Evolutionary conservation across 2,329 filamentous ascomycete species (phyloP).

Genomic region (Penicillium sp.): DNA sequence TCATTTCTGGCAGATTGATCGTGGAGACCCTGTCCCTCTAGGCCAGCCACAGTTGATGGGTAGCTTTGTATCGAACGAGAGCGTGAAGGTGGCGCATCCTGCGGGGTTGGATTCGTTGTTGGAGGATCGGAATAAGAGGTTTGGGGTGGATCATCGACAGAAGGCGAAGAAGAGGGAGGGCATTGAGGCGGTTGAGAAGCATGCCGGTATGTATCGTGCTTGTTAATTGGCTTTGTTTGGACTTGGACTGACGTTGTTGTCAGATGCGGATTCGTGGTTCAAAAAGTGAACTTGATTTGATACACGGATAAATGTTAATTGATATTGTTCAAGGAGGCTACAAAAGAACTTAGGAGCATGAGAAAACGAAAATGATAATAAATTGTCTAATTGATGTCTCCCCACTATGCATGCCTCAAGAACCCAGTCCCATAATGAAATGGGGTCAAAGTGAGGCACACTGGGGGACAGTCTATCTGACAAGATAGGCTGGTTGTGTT

Average conservation of each 20-base stretch:
- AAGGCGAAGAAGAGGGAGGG: conserved; percentile 56
- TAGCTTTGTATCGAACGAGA: conserved; percentile 49
- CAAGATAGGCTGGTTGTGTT: conserved; percentile 35
- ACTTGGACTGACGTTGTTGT: conserved; percentile 3
- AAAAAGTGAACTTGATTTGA: conserved; percentile 5
- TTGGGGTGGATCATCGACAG: conserved; percentile 51
- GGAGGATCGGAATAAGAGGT: conserved; percentile 54
- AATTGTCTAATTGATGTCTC: conserved; percentile 41
- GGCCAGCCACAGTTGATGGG: conserved; percentile 65
- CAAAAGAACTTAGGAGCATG: neutral
- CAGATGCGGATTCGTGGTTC: conserved; percentile 40
- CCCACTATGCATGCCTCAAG: conserved; percentile 41
- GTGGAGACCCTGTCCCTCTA: conserved; percentile 64
- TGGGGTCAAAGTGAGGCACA: conserved; percentile 44
- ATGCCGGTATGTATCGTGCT: conserved; percentile 34
- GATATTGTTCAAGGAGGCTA: neutral
- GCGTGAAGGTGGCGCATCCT: conserved; percentile 24
- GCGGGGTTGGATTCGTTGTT: conserved; percentile 41
- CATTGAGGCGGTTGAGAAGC: conserved; percentile 42
- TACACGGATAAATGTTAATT: neutral
- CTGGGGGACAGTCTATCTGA: conserved; percentile 36
- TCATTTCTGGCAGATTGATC: conserved; percentile 83
- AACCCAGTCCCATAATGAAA: conserved; percentile 49
- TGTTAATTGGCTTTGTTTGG: neutral
- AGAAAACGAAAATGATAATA: conserved; percentile 3